phyloP scores from a whole-genome alignment of 257 asterid genomes.

The Fraxinus quadrangulata region DNA sequence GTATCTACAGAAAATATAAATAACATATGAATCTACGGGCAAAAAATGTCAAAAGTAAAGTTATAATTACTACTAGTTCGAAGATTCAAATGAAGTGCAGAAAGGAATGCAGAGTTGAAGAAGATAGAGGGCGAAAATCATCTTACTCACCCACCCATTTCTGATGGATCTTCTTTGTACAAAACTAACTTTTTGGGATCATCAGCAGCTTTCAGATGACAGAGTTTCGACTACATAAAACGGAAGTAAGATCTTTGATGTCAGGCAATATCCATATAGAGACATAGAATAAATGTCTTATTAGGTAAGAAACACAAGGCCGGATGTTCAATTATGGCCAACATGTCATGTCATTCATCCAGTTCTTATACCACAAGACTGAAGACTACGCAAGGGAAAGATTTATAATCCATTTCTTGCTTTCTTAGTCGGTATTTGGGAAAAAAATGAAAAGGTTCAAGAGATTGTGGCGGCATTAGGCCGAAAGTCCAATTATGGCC shows the following conservation, averaged over 20 bases:
- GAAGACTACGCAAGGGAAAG: background rate
- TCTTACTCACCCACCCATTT: conserved; percentile 95
- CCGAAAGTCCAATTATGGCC: background rate
- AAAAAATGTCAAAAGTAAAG: background rate
- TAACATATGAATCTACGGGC: background rate
- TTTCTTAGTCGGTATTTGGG: background rate
- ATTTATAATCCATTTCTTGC: background rate
- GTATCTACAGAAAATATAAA: conserved; percentile 51
- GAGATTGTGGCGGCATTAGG: background rate
- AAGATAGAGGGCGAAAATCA: conserved; percentile 20
- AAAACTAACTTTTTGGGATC: conserved; percentile 52
- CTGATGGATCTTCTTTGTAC: conserved; percentile 85
- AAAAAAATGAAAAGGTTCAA: background rate
- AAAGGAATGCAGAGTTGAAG: conserved; percentile 6
- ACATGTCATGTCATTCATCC: background rate
- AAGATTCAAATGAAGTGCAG: background rate
- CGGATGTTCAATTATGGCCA: background rate
- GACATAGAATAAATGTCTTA: conserved; percentile 15
- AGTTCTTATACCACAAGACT: background rate
- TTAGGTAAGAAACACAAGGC: conserved; percentile 9
- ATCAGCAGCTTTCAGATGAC: conserved; percentile 63
- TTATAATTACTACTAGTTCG: background rate
- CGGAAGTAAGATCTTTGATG: conserved; percentile 7
- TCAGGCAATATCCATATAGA: conserved; percentile 4
- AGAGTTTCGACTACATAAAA: conserved; percentile 71